Base-by-base conservation (phyloP, 768 basidiomycete genomes). In the Candolleomyces efflorescens region DNA sequence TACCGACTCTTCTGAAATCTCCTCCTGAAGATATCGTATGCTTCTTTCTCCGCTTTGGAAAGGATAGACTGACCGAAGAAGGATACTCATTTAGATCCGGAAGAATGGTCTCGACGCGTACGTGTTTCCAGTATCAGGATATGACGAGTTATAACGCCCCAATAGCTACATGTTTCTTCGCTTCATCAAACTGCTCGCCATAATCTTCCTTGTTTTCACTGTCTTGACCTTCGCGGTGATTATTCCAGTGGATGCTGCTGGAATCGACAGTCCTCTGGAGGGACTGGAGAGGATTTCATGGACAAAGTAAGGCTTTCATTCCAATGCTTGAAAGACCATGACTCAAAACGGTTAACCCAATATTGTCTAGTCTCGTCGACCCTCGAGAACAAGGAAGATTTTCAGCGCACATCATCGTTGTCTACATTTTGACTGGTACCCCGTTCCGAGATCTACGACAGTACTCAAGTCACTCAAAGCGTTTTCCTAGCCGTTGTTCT, bases 101-200 rank as follows among this genome's bases (percentile, higher is more conserved):
- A 81, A 82, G 67, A 86, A 86, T 69, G 84, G 84, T 0, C 73
- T 86, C 54, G 88, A 90, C 68, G 85, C 87, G 67, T 87, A 79
- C 62, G 75, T 78, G 71, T 58, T 64, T 72, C 71, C 48, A 6
- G 46, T 23, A 36, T 52, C 24, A 26, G 6, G 9, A 10, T 37
- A 7, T 20, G 24, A 45, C 2, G 45, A 15, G 23, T 45, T 56
- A 22, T 12, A 18, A 17, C 37, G 22, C 12, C 24, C 11, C 17
- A 5, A 20, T 47, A 78, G 77, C 44, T 80, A 80, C 59, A 78
- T 87, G 76, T 77, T 87, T 47, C 69, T 83, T 18, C 80, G 87
- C 55, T 85, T 85, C 70, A 67, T 86, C 60, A 81, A 82, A 65
- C 81, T 88, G 58, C 69, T 81, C n/a, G 81, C 88, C 60, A 67